phyloP scores from a whole-genome alignment of 225 moss, liverwort and hornwort species.

The Pseudisothecium myosuroides region DNA sequence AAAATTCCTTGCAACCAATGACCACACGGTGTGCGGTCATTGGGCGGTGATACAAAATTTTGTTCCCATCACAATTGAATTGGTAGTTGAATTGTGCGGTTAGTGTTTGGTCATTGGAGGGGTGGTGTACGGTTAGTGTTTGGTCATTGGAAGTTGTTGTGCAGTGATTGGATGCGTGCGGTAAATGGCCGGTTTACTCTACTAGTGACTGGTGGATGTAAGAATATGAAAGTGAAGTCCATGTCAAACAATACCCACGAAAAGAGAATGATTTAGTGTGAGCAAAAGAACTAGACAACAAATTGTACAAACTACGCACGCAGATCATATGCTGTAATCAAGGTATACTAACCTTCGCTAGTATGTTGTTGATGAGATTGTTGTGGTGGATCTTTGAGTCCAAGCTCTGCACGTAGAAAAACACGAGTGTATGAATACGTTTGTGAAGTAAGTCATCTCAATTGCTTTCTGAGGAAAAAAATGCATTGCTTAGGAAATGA shows the following conservation, averaged over 20 bases:
- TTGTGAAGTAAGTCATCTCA: background rate
- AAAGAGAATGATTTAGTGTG: background rate
- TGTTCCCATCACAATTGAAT: no score
- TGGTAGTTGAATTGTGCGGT: no score
- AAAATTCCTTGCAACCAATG: no score
- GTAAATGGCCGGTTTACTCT: no score
- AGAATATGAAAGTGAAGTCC: background rate
- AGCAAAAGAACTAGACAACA: background rate
- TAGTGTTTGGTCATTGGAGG: no score
- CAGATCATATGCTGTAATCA: background rate
- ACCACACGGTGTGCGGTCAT: no score
- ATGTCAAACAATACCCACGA: background rate
- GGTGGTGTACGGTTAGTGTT: no score
- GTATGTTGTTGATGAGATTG: slow-evolving; percentile 90
- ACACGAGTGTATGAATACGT: background rate
- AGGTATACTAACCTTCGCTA: slow-evolving; percentile 56
- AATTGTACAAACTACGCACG: background rate
- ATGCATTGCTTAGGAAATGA: background rate
- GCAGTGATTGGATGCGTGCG: no score
- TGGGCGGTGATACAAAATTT: no score
- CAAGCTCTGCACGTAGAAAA: slow-evolving; percentile 51
- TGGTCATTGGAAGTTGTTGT: no score
- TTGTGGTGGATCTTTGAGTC: slow-evolving; percentile 97
- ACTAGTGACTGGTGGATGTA: background rate
- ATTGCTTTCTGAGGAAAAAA: background rate